These are phyloP conservation scores for Globisporangium parvum DNA, from an alignment of 352 stramenopile genomes.

Conservation along the genomic window DNA sequence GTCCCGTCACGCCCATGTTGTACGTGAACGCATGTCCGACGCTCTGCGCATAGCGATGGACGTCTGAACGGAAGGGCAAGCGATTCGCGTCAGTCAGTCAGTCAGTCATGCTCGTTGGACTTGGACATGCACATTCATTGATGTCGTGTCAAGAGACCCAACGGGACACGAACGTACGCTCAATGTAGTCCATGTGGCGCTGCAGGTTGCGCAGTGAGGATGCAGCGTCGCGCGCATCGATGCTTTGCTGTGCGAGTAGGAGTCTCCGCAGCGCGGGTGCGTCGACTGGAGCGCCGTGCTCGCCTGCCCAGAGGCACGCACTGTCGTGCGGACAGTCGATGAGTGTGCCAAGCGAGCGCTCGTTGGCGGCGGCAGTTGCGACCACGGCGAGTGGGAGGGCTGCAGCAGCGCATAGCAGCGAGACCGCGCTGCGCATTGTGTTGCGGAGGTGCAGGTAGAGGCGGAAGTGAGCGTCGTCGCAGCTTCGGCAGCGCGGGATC, in stretches of 20 bases:
- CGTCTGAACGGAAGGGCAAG: slow-evolving; percentile 26
- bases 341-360: slow-evolving; percentile 41
- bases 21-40: slow-evolving; percentile 61
- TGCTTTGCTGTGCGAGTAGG: slow-evolving; percentile 33
- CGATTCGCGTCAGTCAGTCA: neutral
- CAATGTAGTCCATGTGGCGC: slow-evolving; percentile 71
- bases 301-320: slow-evolving; percentile 51
- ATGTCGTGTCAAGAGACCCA: neutral
- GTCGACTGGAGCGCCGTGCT: slow-evolving; percentile 32
- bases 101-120: neutral
- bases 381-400: slow-evolving; percentile 15
- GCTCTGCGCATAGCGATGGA: slow-evolving; percentile 46
- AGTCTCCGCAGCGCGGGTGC: slow-evolving; percentile 36
- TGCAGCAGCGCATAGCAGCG: neutral
- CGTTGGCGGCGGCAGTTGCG: neutral
- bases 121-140: too few species aligned
- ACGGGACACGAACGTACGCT: slow-evolving; percentile 25
- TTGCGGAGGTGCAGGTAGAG: too few species aligned
- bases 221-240: slow-evolving; percentile 21
- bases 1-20: slow-evolving; percentile 56
- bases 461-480: too few species aligned
- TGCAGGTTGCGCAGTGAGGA: slow-evolving; percentile 44
- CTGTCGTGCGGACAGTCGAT: slow-evolving; percentile 34
- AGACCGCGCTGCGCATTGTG: slow-evolving; percentile 1
- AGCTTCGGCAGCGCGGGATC: too few species aligned